Evolutionary conservation across 2,329 filamentous ascomycete genomes (phyloP).

Genomic region (Cryphonectria parasitica): DNA sequence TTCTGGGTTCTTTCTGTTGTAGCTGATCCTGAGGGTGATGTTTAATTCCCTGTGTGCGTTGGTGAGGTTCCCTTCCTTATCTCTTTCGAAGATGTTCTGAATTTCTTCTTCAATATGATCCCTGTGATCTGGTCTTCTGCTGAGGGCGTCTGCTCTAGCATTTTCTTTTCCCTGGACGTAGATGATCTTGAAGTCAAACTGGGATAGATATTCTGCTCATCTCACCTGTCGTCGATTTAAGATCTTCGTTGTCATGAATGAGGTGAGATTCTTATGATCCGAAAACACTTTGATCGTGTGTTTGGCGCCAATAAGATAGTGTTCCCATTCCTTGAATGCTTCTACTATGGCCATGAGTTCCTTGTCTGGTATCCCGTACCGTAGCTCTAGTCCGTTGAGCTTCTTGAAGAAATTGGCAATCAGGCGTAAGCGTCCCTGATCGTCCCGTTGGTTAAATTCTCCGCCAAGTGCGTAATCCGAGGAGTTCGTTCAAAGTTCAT

Average conservation of each 20-base stretch:
- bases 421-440: too few relatives aligned
- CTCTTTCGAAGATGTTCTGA: too few relatives aligned
- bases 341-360: neutral
- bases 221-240: neutral
- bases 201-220: too few relatives aligned
- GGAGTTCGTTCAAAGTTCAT: too few relatives aligned
- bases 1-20: neutral
- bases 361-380: neutral
- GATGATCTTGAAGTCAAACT: neutral
- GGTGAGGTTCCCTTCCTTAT: neutral
- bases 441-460: too few relatives aligned
- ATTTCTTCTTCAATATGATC: neutral
- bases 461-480: too few relatives aligned
- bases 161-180: neutral
- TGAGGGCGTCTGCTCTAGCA: neutral
- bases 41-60: neutral
- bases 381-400: neutral
- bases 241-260: neutral
- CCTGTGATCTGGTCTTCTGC: neutral
- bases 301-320: neutral
- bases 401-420: neutral
- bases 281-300: neutral
- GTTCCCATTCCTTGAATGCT: neutral
- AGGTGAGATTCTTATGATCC: neutral
- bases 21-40: neutral